phyloP scores from a whole-genome alignment of 306 rosid genomes.

The Cucurbita pepo region DNA sequence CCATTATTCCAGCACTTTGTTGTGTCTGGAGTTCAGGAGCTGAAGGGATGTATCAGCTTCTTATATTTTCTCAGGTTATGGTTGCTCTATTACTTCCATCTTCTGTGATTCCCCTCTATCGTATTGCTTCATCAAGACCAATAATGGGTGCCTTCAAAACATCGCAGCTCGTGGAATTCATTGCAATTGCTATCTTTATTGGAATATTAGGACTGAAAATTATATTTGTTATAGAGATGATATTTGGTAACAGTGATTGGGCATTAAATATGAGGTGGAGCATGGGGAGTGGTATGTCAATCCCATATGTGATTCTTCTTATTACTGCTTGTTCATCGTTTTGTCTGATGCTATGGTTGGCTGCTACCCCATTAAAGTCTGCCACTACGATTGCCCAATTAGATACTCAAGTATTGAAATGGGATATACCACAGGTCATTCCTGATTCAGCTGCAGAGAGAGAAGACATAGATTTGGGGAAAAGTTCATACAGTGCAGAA shows the following conservation, averaged over 20 bases:
- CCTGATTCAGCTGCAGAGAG: conserved; percentile 9
- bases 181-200: conserved; percentile 39
- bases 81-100: conserved; percentile 82
- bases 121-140: conserved; percentile 66
- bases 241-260: conserved; percentile 88
- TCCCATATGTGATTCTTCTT: conserved; percentile 39
- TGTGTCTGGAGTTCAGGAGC: conserved; percentile 88
- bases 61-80: conserved; percentile 68
- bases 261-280: conserved; percentile 57
- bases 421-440: conserved; percentile 25
- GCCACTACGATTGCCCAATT: conserved; percentile 46
- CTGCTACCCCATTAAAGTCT: conserved; percentile 75
- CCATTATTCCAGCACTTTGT: conserved; percentile 71
- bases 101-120: conserved; percentile 79
- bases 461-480: conserved; percentile 22
- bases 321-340: conserved; percentile 39
- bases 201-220: conserved; percentile 78
- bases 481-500: conserved; percentile 28
- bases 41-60: conserved; percentile 85
- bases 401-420: conserved; percentile 37
- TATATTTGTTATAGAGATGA: conserved; percentile 68
- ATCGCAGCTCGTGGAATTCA: conserved; percentile 60
- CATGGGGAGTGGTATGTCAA: conserved; percentile 39
- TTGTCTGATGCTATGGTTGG: conserved; percentile 70
- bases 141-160: conserved; percentile 73